Percentiles rank a stretch among this genome's conserved stretches.
Evolutionary conservation across 306 rosid genomes (phyloP).

Genomic region (Vigna hirtella): DNA sequence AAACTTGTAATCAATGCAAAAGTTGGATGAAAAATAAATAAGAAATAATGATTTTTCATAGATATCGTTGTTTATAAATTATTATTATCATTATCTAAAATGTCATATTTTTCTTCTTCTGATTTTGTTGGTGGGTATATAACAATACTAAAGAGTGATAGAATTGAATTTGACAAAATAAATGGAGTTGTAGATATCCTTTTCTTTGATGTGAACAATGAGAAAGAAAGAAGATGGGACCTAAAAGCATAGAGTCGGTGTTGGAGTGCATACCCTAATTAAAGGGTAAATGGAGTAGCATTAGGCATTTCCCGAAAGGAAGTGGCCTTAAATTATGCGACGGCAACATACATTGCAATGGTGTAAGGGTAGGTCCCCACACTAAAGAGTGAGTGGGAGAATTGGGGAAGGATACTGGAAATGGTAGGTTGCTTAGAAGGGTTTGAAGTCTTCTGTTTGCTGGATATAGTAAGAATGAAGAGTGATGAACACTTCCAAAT

Average conservation of each 20-base stretch:
- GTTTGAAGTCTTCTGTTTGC: constrained; percentile 10
- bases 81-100: too few species aligned
- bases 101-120: too few species aligned
- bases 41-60: too few species aligned
- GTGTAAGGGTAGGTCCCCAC: constrained; percentile 26
- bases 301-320: neutral
- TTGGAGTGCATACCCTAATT: neutral
- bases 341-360: neutral
- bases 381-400: constrained; percentile 1
- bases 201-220: too few species aligned
- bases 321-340: constrained; percentile 32
- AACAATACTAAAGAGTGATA: too few species aligned
- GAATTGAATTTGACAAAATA: too few species aligned
- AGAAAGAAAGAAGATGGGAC: constrained; percentile 14
- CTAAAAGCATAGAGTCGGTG: constrained; percentile 25
- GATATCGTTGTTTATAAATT: too few species aligned
- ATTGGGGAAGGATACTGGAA: neutral
- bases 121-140: too few species aligned
- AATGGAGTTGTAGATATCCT: too few species aligned
- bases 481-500: constrained; percentile 40
- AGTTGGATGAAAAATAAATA: too few species aligned
- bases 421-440: constrained; percentile 37
- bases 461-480: neutral
- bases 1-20: too few species aligned
- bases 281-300: constrained; percentile 30